Base-by-base conservation (phyloP, 176 grass and related monocot species). In the Phyllostachys edulis region DNA sequence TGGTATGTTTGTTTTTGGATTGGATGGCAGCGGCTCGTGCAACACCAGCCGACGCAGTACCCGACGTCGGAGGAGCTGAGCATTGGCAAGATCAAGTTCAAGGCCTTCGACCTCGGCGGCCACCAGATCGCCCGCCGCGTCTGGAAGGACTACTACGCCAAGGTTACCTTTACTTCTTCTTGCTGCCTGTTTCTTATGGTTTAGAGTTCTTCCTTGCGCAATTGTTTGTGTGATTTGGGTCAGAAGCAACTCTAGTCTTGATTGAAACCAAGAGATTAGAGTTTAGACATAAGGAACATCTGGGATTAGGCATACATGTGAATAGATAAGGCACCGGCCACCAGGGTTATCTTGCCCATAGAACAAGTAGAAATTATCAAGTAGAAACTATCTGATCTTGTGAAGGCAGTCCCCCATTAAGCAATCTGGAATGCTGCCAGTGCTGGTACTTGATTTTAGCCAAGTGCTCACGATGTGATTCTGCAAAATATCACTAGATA, bases 1-100 rank as follows among this genome's bases (percentile, higher is more conserved):
- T 34, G n/a, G 18, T 76, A 9, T 4, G 11, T 54, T 5, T 57
- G 17, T 20, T 4, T 4, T 5, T 60, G 23, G 37, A 42, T 66
- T 54, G 18, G 72, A 41, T 61, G 51, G 17, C 88, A 90, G 91
- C n/a, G 91, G 59, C 67, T 93, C 29, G 29, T 29, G 29, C 29
- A 29, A 29, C 29, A 29, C 29, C 29, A 29, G 29, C 29, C 29
- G 1, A 29, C 29, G 1, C 29, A 29, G 29, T 29, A 29, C 29
- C 1, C 29, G 29, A 29, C 29, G 29, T 29, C 29, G 29, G 29
- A 29, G 29, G 29, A 29, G 1, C 29, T 29, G 29, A 29, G 29
- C 29, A 29, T 29, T 29, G 29, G 29, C 29, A 29, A 29, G 29
- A 29, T 29, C 29, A 29, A 29, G 29, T 29, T 29, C 29, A 29